These are phyloP conservation scores for Kodamaea restingae DNA, from an alignment of 805 yeast genomes.

Conservation along the genomic window DNA sequence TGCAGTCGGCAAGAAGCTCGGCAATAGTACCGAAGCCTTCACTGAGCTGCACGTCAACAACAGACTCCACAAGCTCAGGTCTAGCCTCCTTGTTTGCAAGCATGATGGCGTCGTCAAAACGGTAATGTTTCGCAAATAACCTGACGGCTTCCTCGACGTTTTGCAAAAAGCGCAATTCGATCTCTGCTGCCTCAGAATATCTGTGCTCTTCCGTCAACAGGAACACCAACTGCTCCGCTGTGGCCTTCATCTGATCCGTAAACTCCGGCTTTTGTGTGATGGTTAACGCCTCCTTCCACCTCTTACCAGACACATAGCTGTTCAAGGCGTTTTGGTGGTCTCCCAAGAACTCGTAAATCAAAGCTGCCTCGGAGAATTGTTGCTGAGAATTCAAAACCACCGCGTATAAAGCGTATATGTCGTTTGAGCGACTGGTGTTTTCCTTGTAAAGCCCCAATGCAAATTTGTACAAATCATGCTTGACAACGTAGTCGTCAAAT, in stretches of 20 bases:
- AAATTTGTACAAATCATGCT: constrained; percentile 62
- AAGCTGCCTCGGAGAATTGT: constrained; percentile 69
- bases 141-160: constrained; percentile 60
- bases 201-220: constrained; percentile 63
- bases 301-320: constrained; percentile 62
- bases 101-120: constrained; percentile 72
- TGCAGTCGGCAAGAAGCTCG: constrained; percentile 91
- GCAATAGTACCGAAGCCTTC: constrained; percentile 88
- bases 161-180: constrained; percentile 59
- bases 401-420: constrained; percentile 61
- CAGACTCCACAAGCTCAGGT: constrained; percentile 46
- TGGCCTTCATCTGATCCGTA: constrained; percentile 36
- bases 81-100: constrained; percentile 46
- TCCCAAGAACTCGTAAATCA: constrained; percentile 68
- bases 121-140: constrained; percentile 69
- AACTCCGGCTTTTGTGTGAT: constrained; percentile 44
- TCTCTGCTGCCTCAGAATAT: constrained; percentile 76
- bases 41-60: constrained; percentile 70
- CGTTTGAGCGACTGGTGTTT: constrained; percentile 48
- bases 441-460: constrained; percentile 65
- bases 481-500: constrained; percentile 61
- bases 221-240: constrained; percentile 58
- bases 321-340: constrained; percentile 60
- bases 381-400: constrained; percentile 51
- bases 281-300: constrained; percentile 82